Evolutionary conservation across 192 early-diverging fungal genomes (phyloP).

Genomic region (Globomyces pollinis-pini): DNA sequence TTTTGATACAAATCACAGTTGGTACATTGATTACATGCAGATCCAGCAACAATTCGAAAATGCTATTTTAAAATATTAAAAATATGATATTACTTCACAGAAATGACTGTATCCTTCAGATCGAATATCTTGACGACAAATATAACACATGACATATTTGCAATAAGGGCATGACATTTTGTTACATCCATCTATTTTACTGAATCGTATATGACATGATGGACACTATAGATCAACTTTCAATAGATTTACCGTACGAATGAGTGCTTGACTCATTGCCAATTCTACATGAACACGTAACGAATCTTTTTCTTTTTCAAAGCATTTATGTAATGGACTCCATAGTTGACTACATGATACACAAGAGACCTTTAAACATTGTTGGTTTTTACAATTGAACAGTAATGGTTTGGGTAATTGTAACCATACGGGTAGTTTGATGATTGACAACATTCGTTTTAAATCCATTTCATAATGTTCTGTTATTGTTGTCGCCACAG

Average conservation of each 20-base stretch:
- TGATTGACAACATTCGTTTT: neutral
- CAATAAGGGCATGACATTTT: constrained; percentile 56
- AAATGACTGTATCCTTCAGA: constrained; percentile 50
- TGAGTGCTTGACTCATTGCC: constrained; percentile 53
- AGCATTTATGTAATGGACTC: constrained; percentile 39
- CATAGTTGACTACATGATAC: constrained; percentile 30
- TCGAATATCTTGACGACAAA: constrained; percentile 52
- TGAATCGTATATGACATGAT: constrained; percentile 42
- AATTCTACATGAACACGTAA: constrained; percentile 50
- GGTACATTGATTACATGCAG: constrained; percentile 37
- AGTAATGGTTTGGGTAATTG: constrained; percentile 5
- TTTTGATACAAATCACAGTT: constrained; percentile 53
- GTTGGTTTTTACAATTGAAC: constrained; percentile 45
- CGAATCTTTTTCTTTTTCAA: constrained; percentile 40
- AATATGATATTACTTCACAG: constrained; percentile 19
- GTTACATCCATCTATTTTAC: constrained; percentile 55
- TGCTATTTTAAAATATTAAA: constrained; percentile 38
- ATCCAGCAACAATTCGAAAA: constrained; percentile 43
- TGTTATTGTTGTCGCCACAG: neutral
- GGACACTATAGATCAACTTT: constrained; percentile 51
- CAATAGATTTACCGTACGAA: constrained; percentile 42
- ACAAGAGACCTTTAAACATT: constrained; percentile 39
- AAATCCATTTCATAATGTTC: neutral
- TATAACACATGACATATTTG: constrained; percentile 53
- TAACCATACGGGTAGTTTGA: neutral